phyloP scores from a whole-genome alignment of 768 basidiomycete genomes.

The Suillus weaverae region DNA sequence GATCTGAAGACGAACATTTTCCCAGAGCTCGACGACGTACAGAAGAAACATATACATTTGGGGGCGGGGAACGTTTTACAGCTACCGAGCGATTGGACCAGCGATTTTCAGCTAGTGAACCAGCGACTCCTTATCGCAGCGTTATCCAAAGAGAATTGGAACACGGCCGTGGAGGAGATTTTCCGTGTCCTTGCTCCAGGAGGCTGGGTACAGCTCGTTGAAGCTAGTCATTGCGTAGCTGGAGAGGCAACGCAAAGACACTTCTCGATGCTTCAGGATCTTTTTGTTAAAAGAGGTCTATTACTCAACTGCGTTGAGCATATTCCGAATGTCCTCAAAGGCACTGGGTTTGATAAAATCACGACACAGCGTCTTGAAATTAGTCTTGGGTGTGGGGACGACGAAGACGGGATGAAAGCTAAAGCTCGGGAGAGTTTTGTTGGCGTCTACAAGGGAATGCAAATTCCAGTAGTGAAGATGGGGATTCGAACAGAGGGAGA shows the following conservation, averaged over 20 bases:
- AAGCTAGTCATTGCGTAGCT: conserved; percentile 15
- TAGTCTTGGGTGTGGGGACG: background rate
- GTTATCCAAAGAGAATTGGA: conserved; percentile 32
- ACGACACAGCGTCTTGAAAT: background rate
- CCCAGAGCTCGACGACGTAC: conserved; percentile 11
- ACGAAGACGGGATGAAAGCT: background rate
- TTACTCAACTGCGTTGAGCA: background rate
- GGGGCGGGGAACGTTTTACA: conserved; percentile 23
- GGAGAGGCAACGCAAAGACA: background rate
- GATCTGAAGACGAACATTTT: conserved; percentile 26
- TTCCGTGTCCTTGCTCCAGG: conserved; percentile 33
- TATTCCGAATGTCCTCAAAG: background rate
- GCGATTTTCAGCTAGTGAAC: conserved; percentile 31
- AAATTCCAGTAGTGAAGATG: background rate
- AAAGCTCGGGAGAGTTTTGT: background rate
- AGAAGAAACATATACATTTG: conserved; percentile 20
- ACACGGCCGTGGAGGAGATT: conserved; percentile 23
- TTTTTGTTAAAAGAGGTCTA: conserved; percentile 1
- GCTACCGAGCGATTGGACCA: conserved; percentile 32
- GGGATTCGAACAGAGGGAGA: conserved; percentile 1
- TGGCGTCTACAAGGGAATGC: background rate
- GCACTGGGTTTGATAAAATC: background rate
- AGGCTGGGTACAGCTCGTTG: conserved; percentile 34
- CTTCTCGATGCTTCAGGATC: background rate
- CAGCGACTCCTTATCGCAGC: conserved; percentile 34